Evolutionary conservation across 1,284 basidiomycete genomes (phyloP).

Genomic region (Sporisorium reilianum): DNA sequence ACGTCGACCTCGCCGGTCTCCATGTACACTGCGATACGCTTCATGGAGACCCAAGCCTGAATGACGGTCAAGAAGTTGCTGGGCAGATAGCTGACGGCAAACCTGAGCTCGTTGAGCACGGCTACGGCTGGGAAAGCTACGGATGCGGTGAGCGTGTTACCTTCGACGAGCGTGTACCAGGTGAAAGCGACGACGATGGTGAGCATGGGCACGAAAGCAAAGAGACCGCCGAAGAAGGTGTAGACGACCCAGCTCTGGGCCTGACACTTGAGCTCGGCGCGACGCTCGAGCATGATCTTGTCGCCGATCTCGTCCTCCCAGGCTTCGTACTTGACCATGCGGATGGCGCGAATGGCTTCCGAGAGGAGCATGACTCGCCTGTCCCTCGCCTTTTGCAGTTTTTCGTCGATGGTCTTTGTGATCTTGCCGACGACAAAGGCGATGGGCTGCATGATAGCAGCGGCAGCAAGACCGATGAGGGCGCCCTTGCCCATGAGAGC

Average conservation of each 20-base stretch:
- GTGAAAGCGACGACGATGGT: constrained; percentile 44
- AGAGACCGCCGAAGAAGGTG: constrained; percentile 35
- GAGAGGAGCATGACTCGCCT: constrained; percentile 42
- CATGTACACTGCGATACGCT: constrained; percentile 83
- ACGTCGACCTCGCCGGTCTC: constrained; percentile 80
- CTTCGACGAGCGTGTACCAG: constrained; percentile 45
- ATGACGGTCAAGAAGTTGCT: constrained; percentile 50
- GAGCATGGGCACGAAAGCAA: constrained; percentile 40
- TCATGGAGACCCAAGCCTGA: constrained; percentile 79
- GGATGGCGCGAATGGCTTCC: constrained; percentile 49
- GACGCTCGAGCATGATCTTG: constrained; percentile 27
- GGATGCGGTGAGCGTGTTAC: constrained; percentile 29
- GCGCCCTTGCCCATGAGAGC: constrained; percentile 39
- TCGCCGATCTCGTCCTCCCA: constrained; percentile 47
- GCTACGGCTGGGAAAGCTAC: constrained; percentile 50
- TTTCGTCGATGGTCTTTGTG: constrained; percentile 35
- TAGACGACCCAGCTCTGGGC: constrained; percentile 36
- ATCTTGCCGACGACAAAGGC: constrained; percentile 25
- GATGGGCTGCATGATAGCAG: constrained; percentile 36
- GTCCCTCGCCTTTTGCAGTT: constrained; percentile 42
- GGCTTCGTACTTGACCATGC: constrained; percentile 56
- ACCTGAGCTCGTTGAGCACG: constrained; percentile 41
- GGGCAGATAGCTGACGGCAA: constrained; percentile 40
- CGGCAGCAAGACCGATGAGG: constrained; percentile 31
- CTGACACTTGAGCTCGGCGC: constrained; percentile 30